These are phyloP conservation scores for Crepidotus variabilis DNA, from an alignment of 768 basidiomycete species.

Conservation along the genomic window DNA sequence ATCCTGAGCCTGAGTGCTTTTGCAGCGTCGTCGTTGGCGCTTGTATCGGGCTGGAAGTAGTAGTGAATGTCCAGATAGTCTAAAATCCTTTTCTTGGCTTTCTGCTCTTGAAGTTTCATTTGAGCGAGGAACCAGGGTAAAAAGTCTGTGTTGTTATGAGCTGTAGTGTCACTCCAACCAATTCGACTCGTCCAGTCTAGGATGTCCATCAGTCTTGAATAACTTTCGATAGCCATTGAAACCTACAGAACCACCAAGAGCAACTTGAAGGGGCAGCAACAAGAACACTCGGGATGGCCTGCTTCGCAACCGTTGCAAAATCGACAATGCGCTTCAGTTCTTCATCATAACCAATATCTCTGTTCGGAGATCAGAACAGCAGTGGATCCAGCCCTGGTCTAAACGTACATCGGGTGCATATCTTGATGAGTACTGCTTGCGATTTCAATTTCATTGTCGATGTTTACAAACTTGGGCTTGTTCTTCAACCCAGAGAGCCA, in stretches of 20 bases:
- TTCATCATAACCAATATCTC: slow-evolving; percentile 47
- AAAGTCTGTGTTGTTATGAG: slow-evolving; percentile 51
- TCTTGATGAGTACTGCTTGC: slow-evolving; percentile 50
- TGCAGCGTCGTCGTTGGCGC: slow-evolving; percentile 47
- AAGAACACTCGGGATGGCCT: slow-evolving; percentile 37
- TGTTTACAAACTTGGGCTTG: slow-evolving; percentile 44
- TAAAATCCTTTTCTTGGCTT: slow-evolving; percentile 38
- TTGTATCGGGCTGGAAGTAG: slow-evolving; percentile 50
- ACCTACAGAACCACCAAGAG: slow-evolving; percentile 43
- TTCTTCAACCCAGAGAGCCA: slow-evolving; percentile 44
- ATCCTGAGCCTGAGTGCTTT: slow-evolving; percentile 46
- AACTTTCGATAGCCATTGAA: background rate
- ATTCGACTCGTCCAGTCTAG: slow-evolving; percentile 50
- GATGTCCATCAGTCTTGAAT: background rate
- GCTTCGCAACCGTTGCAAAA: slow-evolving; percentile 38
- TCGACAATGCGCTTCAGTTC: slow-evolving; percentile 42
- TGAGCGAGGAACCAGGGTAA: slow-evolving; percentile 52
- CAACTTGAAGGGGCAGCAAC: slow-evolving; percentile 47
- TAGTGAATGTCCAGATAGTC: slow-evolving; percentile 57
- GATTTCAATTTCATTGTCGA: slow-evolving; percentile 60
- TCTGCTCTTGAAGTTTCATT: slow-evolving; percentile 37
- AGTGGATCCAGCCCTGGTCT: background rate
- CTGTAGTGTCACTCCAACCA: slow-evolving; percentile 45
- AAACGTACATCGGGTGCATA: slow-evolving; percentile 46
- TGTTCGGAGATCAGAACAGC: slow-evolving; percentile 10